A percentile compares a stretch with the other conserved stretches of the same genome.
Evolutionary conservation across 129 eudicot genomes (phyloP).

Genomic region (Pulicaria dysenterica): DNA sequence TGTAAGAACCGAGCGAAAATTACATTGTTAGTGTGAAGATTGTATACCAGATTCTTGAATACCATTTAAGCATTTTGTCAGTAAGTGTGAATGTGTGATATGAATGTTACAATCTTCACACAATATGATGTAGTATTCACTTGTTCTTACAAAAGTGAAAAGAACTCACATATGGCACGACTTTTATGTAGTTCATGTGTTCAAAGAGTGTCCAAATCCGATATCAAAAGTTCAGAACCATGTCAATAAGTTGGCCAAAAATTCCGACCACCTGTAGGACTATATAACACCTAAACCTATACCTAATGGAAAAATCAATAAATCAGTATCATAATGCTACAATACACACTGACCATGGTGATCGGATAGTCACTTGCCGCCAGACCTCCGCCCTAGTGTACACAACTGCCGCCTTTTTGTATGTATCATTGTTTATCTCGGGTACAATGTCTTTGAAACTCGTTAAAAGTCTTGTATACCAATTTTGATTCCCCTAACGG

Average conservation of each 20-base stretch:
- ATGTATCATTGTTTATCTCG: neutral
- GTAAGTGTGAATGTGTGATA: too few species aligned
- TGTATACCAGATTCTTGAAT: too few species aligned
- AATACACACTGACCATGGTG: conserved; percentile 13
- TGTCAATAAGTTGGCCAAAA: neutral
- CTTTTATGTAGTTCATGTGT: neutral
- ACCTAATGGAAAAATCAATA: neutral
- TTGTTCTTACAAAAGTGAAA: too few species aligned
- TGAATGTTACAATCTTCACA: too few species aligned
- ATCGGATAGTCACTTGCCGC: neutral
- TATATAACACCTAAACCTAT: conserved; percentile 18
- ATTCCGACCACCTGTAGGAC: conserved; percentile 4
- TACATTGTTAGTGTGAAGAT: too few species aligned
- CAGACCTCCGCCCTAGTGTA: conserved; percentile 14
- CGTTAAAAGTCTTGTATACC: neutral
- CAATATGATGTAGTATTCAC: too few species aligned
- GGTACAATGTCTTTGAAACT: neutral
- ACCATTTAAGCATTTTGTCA: too few species aligned
- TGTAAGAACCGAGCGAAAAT: too few species aligned
- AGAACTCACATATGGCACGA: neutral
- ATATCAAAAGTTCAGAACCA: neutral
- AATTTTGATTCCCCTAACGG: neutral
- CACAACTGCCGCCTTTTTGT: conserved; percentile 5
- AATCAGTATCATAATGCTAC: conserved; percentile 19
- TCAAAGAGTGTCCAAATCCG: conserved; percentile 3